Evolutionary conservation across 164 flowering plant genomes (phyloP).

Genomic region (Aristolochia fimbriata): DNA sequence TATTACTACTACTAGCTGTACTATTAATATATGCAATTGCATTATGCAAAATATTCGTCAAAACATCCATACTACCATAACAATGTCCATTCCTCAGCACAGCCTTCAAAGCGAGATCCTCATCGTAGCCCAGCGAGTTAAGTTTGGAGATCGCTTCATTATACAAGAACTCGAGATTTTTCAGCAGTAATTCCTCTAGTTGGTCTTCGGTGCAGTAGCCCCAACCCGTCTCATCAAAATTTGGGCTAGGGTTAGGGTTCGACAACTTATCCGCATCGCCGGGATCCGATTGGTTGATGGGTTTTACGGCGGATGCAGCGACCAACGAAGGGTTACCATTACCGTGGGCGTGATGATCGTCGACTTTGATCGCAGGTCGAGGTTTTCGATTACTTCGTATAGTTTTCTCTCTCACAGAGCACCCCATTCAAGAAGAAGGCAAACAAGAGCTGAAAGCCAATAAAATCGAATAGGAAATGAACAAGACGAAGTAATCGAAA

Average conservation of each 20-base stretch:
- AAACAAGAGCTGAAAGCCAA: background rate
- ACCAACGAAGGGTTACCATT: slow-evolving; percentile 14
- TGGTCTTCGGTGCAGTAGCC: slow-evolving; percentile 84
- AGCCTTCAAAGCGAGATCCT: slow-evolving; percentile 55
- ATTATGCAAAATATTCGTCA: slow-evolving; percentile 67
- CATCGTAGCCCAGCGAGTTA: slow-evolving; percentile 55
- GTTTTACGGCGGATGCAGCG: slow-evolving; percentile 33
- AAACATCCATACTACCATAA: slow-evolving; percentile 79
- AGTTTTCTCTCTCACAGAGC: slow-evolving; percentile 63
- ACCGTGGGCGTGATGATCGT: slow-evolving; percentile 6
- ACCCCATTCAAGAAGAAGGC: slow-evolving; percentile 34
- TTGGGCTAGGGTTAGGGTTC: slow-evolving; percentile 22
- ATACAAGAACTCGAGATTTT: slow-evolving; percentile 56
- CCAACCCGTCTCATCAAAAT: slow-evolving; percentile 59
- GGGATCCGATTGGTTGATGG: slow-evolving; percentile 15
- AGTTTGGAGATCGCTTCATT: slow-evolving; percentile 63
- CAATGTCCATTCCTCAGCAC: slow-evolving; percentile 77
- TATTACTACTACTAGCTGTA: slow-evolving; percentile 7
- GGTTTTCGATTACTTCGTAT: slow-evolving; percentile 43
- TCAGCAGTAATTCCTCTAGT: slow-evolving; percentile 56
- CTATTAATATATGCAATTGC: slow-evolving; percentile 55
- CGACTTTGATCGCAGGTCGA: slow-evolving; percentile 21
- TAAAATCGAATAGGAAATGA: background rate
- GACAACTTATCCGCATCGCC: slow-evolving; percentile 19
- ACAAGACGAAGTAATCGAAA: background rate